Evolutionary conservation across 352 stramenopile genomes (phyloP), one percentile per base, ranked within the genome.

Genomic region (Phytopythium mirpurense): DNA sequence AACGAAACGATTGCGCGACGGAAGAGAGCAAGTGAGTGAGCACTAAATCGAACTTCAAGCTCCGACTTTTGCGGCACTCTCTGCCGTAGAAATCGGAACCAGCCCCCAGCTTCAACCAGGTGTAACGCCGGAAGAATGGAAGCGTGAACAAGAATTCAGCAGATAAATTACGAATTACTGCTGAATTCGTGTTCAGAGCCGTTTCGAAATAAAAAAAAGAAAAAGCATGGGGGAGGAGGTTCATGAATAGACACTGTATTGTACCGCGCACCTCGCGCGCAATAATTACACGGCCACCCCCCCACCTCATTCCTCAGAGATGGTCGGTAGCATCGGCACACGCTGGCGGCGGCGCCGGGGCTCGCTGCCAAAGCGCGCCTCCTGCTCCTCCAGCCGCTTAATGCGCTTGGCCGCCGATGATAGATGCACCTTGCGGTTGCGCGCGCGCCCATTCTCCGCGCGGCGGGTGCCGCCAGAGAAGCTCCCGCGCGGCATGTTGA

Each of bases 361-460:
- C 52, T 72, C 58, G 51, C 70, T 41, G 40, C 60, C 72, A 53
- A 90, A 89, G 18, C 78, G 74, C 15, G 81, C 81, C 55, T 92
- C 82, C 38, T 86, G 68, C 46, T 92, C 82, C 49, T 92, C 82
- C n/a, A 90, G 72, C 50, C 73, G 84, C 63, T 92, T 90, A 11
- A 90, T 74, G 45, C 82, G 82, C 72, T 92, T 92, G 43, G 82
- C 82, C 11, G 79, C 82, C 15, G 82, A 90, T 27, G 82, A 92
- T 54, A 90, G 63, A 49, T 92, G 79, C 51, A 92, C 75, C 23
- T 83, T 83, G 23, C 82, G 78, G 21, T 58, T 70, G 51, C 78
- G 78, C 10, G 54, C 58, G 48, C 78, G 72, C 31, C 4, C 46
- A 32, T 55, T 56, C 43, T 90, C 82, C 12, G 69, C 67, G 9